Evolutionary conservation across 495 filamentous ascomycete species (phyloP), one percentile per base, ranked within the genome.

Genomic region (Usnea hakonensis): DNA sequence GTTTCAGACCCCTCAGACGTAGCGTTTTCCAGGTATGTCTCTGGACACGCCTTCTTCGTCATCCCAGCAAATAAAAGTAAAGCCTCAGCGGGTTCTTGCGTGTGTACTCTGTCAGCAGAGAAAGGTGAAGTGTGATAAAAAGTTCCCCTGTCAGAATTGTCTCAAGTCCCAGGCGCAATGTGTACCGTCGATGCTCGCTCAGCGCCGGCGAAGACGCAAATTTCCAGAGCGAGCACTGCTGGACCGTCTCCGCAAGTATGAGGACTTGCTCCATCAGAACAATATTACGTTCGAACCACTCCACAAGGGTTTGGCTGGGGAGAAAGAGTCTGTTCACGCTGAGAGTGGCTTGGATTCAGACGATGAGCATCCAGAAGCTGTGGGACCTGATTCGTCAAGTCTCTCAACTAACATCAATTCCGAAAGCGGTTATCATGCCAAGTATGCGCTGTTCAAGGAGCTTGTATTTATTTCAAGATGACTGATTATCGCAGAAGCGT

Each of bases 21-120:
- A 14, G 7, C 40, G 57, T 40, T 40, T n/a, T 23, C 50, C 65
- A 53, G 59, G 32, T 30, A 26, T 58, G 33, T 66, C 64, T 58
- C 21, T 37, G 9, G 38, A 41, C 48, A 32, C 35, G 46, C n/a
- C 55, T 53, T 43, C 33, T 41, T 10, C 44, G 36, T 61, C 30
- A 5, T 61, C 30, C 8, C 58, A 50, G 37, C 40, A 68, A 37
- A 60, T 62, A 46, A 76, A 68, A 37, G 60, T 62, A 46, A 76
- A 75, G 65, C 64, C 74, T 41, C 75, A 71, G 62, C 74, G 82
- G 30, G 71, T 79, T n/a, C 76, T 85, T n/a, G 78, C 82, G 5
- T 85, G 83, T 63, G 72, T 82, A 33, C 70, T 74, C 0, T 85
- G 82, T 68, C 78, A 83, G 65, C 80, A 83, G 64, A 80, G 82